Conservation (phyloP, 305 asterid species). For the Striga hermonthica region DNA sequence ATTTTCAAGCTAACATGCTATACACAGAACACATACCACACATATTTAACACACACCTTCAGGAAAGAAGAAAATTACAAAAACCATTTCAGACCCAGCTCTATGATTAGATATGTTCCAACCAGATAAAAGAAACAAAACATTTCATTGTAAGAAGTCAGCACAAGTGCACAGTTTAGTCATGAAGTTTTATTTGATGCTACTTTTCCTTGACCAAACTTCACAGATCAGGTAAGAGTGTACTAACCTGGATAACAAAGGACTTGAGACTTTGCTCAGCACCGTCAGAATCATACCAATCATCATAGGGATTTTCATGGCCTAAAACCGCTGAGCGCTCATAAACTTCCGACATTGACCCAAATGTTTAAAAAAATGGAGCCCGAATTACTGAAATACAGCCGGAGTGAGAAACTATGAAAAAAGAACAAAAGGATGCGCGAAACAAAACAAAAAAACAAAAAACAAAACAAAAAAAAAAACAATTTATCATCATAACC, state of each 20-base stretch:
- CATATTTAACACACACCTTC: neutral
- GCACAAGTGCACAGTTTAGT: constrained; percentile 2
- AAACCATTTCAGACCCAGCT: constrained; percentile 9
- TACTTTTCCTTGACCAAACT: constrained; percentile 24
- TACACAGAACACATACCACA: neutral
- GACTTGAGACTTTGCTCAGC: constrained; percentile 86
- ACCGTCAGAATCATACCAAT: constrained; percentile 96
- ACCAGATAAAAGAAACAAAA: neutral
- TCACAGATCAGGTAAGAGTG: constrained; percentile 19
- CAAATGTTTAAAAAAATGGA: constrained; percentile 87
- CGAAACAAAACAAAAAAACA: constrained; percentile 30
- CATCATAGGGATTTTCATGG: constrained; percentile 77
- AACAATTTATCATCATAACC: constrained; percentile 25
- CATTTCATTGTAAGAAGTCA: neutral
- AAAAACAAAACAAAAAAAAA: constrained; percentile 12
- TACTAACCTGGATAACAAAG: constrained; percentile 79
- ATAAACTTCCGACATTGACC: constrained; percentile 74
- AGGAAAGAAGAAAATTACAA: neutral
- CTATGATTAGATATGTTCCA: constrained; percentile 2
- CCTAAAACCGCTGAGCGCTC: constrained; percentile 78
- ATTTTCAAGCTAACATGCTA: constrained; percentile 4
- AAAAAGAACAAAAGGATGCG: constrained; percentile 22
- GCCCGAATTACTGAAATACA: constrained; percentile 65
- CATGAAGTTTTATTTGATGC: constrained; percentile 10
- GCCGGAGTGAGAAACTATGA: constrained; percentile 28